Conservation (phyloP, 192 early-diverging fungal species). For the Haplosporangium gracile region DNA sequence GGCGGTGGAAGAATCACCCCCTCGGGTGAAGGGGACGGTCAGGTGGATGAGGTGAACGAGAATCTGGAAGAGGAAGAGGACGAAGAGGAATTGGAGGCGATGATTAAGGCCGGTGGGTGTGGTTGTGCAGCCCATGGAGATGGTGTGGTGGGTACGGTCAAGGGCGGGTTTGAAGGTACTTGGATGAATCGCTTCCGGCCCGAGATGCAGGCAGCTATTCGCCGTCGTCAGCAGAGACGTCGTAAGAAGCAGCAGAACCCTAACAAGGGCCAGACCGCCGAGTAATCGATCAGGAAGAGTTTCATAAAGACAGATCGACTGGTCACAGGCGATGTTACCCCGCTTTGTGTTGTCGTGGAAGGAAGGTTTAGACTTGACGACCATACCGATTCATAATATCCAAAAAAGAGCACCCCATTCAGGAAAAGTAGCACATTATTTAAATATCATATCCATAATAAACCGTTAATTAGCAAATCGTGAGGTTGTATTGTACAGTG, state of each 20-base stretch:
- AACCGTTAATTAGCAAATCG: neutral
- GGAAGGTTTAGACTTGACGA: too few species aligned
- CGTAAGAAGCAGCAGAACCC: slow-evolving; percentile 16
- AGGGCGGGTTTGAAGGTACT: slow-evolving; percentile 46
- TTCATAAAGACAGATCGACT: neutral
- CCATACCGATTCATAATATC: neutral
- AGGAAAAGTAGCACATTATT: neutral
- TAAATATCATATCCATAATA: neutral
- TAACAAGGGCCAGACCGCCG: neutral
- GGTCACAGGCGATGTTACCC: too few species aligned
- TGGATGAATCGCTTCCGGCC: slow-evolving; percentile 52
- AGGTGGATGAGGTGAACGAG: slow-evolving; percentile 14
- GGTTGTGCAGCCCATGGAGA: slow-evolving; percentile 52
- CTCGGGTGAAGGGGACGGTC: slow-evolving; percentile 8
- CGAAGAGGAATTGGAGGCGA: slow-evolving; percentile 42
- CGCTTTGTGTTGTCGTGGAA: too few species aligned
- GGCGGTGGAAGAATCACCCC: neutral
- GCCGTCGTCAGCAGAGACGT: slow-evolving; percentile 35
- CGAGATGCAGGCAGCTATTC: slow-evolving; percentile 27
- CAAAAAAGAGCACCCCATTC: neutral
- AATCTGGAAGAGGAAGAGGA: slow-evolving; percentile 20
- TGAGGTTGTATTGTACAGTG: neutral
- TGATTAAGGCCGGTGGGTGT: slow-evolving; percentile 54
- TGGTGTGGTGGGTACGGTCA: slow-evolving; percentile 32
- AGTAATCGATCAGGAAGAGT: neutral